Evolutionary conservation across 2,329 filamentous ascomycete species (phyloP), one percentile per base, ranked within the genome.

Genomic region (Hypoxylon sp.): DNA sequence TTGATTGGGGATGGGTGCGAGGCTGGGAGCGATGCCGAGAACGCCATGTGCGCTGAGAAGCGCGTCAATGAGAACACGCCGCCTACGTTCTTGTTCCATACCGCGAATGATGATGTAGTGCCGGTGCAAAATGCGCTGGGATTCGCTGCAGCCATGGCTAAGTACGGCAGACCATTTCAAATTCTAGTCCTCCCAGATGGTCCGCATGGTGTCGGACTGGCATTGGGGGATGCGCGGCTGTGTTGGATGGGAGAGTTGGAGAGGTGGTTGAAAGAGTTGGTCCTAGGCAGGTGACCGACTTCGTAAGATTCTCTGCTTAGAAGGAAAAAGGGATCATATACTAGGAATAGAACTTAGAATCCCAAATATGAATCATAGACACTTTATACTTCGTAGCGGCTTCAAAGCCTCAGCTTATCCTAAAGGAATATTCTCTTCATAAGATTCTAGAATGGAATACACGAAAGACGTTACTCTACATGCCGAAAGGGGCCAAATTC

Each of bases 11-110:
- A 66, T 33, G 48, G 58, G 10, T 55, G 53, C 10, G 53, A 29
- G 17, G 52, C 58, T 2, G 53, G 51, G n/a, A n/a, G 19, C 33
- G 50, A 54, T 17, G 24, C 8, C 6, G 59, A 70, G 6, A 42
- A 51, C 2, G 29, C 48, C 17, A 67, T 77, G 63, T 75, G 70
- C 6, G 75, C 77, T 10, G 72, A 78, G 65, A 74, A 72, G 22
- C 71, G 62, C 8, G 75, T 79, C 2, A 64, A 63, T 6, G 61
- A 29, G 4, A 39, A 55, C 14, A 75, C 75, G 65, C 79, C 74
- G 64, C 78, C 79, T 33, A 78, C 76, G 3, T 81, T 82, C 70
- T 29, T 78, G n/a, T 80, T 79, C 64, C 77, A 79, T 64, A 76
- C 76, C 1, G 67, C 75, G 48, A 75, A 78, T 52, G 76, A 78